Percentiles rank a stretch among this genome's conserved stretches.
These are phyloP conservation scores for Massarina eburnea DNA, from an alignment of 2,329 filamentous ascomycete species.

Conservation along the genomic window DNA sequence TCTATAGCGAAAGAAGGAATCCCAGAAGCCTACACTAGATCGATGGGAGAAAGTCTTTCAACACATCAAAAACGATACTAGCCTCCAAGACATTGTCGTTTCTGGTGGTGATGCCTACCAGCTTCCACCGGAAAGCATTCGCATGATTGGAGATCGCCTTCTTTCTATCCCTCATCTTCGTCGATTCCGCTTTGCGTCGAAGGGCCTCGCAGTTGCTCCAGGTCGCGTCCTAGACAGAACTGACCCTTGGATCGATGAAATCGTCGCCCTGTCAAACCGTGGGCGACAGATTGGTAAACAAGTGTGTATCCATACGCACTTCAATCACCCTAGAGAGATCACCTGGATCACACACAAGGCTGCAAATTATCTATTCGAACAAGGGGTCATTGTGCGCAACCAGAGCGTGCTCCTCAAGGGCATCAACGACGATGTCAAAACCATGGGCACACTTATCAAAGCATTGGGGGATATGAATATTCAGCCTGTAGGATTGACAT, in stretches of 20 bases:
- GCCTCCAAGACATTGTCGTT: slow-evolving; percentile 61
- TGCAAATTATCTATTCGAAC: slow-evolving; percentile 52
- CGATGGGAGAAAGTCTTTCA: slow-evolving; percentile 61
- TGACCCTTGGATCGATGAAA: slow-evolving; percentile 57
- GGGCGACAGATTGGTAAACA: slow-evolving; percentile 59
- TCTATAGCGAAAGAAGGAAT: slow-evolving; percentile 18
- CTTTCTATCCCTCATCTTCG: slow-evolving; percentile 60
- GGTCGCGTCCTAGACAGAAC: slow-evolving; percentile 55
- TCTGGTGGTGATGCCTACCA: slow-evolving; percentile 66
- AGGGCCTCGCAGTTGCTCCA: slow-evolving; percentile 63
- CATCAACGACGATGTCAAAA: slow-evolving; percentile 58
- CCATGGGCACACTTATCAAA: slow-evolving; percentile 58
- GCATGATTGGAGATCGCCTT: slow-evolving; percentile 56
- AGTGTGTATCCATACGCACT: slow-evolving; percentile 66
- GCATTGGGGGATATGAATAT: slow-evolving; percentile 59
- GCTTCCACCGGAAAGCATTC: slow-evolving; percentile 55
- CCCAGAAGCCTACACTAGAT: slow-evolving; percentile 43
- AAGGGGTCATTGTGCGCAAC: slow-evolving; percentile 60
- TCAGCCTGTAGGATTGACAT: slow-evolving; percentile 51
- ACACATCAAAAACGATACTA: slow-evolving; percentile 56
- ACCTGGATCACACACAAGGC: slow-evolving; percentile 61
- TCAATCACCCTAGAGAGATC: slow-evolving; percentile 65
- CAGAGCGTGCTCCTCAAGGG: slow-evolving; percentile 62
- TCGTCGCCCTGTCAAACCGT: slow-evolving; percentile 55
- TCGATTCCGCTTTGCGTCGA: slow-evolving; percentile 63